phyloP scores from a whole-genome alignment of 768 basidiomycete species.

The Flagelloscypha sp. region DNA sequence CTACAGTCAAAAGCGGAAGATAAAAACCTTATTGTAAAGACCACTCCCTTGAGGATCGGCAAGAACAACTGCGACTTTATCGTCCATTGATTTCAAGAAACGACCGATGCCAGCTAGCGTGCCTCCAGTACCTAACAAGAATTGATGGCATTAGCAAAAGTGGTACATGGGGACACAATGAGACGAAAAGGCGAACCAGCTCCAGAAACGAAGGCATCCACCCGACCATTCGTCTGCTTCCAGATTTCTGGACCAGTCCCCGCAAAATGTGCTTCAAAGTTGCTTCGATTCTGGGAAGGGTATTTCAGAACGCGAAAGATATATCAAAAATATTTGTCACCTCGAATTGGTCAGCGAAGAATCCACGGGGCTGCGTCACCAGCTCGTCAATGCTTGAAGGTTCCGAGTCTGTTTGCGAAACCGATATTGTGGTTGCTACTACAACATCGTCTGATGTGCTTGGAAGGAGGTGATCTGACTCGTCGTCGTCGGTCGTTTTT shows the following conservation, averaged over 20 bases:
- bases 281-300: constrained; percentile 90
- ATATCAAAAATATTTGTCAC: constrained; percentile 20
- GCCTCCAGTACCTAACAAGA: constrained; percentile 79
- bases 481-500: constrained; percentile 33
- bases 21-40: constrained; percentile 77
- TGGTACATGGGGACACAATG: too few relatives aligned
- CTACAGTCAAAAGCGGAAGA: neutral
- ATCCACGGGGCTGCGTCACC: constrained; percentile 57
- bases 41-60: constrained; percentile 94
- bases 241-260: constrained; percentile 96
- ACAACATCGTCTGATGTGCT: constrained; percentile 42
- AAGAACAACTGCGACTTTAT: constrained; percentile 60
- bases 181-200: constrained; percentile 46
- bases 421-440: constrained; percentile 48
- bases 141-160: too few relatives aligned
- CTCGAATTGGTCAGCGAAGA: constrained; percentile 97
- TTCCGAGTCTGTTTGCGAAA: constrained; percentile 26
- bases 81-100: constrained; percentile 70
- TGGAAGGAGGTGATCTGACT: constrained; percentile 28
- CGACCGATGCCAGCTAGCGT: constrained; percentile 82
- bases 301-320: neutral
- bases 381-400: constrained; percentile 33
- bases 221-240: constrained; percentile 76
- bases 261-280: constrained; percentile 80
- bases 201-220: constrained; percentile 85